These are phyloP conservation scores for Verticillium isaacii DNA, from an alignment of 2,329 filamentous ascomycete genomes.

Conservation along the genomic window DNA sequence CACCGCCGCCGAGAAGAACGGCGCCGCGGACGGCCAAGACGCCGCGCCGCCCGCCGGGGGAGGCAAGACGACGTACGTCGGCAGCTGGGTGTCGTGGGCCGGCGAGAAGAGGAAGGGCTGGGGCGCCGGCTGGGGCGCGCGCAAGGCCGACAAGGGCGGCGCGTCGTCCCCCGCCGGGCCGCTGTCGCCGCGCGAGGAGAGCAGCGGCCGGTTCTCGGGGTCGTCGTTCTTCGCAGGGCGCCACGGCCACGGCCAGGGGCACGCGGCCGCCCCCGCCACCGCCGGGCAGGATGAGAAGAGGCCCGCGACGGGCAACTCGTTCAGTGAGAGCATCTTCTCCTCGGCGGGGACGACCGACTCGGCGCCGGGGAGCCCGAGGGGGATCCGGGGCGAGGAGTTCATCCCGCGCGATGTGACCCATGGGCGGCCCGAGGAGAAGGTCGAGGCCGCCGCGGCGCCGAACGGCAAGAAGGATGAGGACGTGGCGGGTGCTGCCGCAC, in stretches of 20 bases:
- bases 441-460: neutral
- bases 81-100: constrained; percentile 66
- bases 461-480: neutral
- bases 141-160: constrained; percentile 4
- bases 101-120: constrained; percentile 69
- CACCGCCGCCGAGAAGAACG: constrained; percentile 13
- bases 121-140: constrained; percentile 33
- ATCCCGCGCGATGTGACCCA: neutral
- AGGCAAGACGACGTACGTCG: constrained; percentile 56
- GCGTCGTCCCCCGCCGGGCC: neutral
- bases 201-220: constrained; percentile 1
- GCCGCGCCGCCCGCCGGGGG: constrained; percentile 24
- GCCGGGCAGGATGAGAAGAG: constrained; percentile 11
- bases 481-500: neutral
- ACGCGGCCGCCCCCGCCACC: neutral
- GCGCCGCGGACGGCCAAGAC: constrained; percentile 40
- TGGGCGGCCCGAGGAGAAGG: neutral
- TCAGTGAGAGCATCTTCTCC: constrained; percentile 41
- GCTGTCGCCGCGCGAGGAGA: constrained; percentile 10
- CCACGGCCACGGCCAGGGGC: neutral
- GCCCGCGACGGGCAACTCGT: constrained; percentile 35
- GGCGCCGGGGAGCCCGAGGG: constrained; percentile 4
- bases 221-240: constrained; percentile 3
- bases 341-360: constrained; percentile 17
- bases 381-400: neutral